Evolutionary conservation across 345 rosid species (phyloP), one percentile per base, ranked within the genome.

Genomic region (Triadica sebifera): DNA sequence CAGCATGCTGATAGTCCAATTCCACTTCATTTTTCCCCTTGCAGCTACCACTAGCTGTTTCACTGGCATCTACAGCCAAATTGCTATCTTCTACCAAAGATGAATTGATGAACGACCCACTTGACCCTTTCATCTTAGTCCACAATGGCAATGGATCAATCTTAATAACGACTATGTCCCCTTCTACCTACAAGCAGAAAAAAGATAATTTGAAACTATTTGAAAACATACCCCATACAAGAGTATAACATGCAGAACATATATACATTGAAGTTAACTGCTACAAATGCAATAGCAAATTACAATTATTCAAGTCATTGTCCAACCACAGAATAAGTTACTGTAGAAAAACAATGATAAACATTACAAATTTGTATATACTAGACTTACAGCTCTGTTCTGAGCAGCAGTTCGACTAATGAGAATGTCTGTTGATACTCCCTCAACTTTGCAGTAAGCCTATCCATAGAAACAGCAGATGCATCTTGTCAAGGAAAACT

Each of bases 371-470:
- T 4, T 45, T n/a, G 7, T 41, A 67, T 15, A 24, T 25, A 25
- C 38, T 52, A 63, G 53, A 84, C 97, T 90, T 86, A 94, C 98
- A 77, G 97, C 97, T 87, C 98, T 88, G 71, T 92, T 94, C 83
- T 94, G 98, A 19, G 79, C 76, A 76, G 85, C 82, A 81, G 70
- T 62, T 62, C 98, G 97, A 84, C 49, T 85, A 61, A 94, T 86
- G 16, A 94, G 90, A 82, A 94, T 67, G 81, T 94, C 97, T 4
- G 84, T 86, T 51, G 90, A 86, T 8, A 94, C 88, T 73, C 95
- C 93, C n/a, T 94, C 95, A 75, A 94, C 87, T 86, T 88, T 94
- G 89, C 98, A 92, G 72, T 94, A 94, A 16, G 97, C 98, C 98
- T 94, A 67, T 49, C 63, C 79, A 71, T 52, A 62, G 39, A 65